A percentile compares a stretch with the other conserved stretches of the same genome.
phyloP scores from a whole-genome alignment of 805 yeast species.

The Yarrowia keelungensis region DNA sequence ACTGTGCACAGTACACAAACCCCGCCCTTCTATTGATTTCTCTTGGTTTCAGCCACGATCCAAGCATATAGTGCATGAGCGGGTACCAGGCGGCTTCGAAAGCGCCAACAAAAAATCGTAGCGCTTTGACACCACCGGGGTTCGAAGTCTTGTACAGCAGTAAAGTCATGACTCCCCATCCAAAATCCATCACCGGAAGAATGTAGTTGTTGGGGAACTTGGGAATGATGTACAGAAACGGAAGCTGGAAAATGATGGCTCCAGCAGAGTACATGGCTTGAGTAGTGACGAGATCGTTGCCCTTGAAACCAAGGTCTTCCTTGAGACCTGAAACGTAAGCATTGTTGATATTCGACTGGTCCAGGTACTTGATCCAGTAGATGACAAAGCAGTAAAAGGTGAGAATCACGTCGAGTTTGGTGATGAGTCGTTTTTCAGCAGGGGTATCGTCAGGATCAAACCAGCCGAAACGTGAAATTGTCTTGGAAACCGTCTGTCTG shows the following conservation, averaged over 20 bases:
- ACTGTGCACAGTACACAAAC: not conserved
- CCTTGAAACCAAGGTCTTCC: constrained; percentile 47
- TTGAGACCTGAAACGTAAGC: constrained; percentile 56
- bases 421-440: constrained; percentile 56
- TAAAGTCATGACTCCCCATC: constrained; percentile 46
- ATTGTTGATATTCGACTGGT: constrained; percentile 54
- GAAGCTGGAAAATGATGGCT: constrained; percentile 48
- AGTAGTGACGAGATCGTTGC: constrained; percentile 45
- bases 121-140: not conserved
- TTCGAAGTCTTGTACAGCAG: constrained; percentile 40
- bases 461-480: constrained; percentile 52
- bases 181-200: constrained; percentile 47
- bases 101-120: not conserved
- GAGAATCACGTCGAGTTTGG: constrained; percentile 59
- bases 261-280: constrained; percentile 47
- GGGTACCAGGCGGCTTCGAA: constrained; percentile 1
- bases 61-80: not conserved
- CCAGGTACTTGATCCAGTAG: constrained; percentile 45
- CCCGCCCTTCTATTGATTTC: not conserved
- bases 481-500: not conserved
- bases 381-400: constrained; percentile 64
- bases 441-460: constrained; percentile 59
- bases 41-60: not conserved
- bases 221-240: constrained; percentile 46
- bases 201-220: constrained; percentile 46